These are phyloP conservation scores for Keqinozyma sinolaborantium DNA, from an alignment of 1,139 yeast genomes.

Conservation along the genomic window DNA sequence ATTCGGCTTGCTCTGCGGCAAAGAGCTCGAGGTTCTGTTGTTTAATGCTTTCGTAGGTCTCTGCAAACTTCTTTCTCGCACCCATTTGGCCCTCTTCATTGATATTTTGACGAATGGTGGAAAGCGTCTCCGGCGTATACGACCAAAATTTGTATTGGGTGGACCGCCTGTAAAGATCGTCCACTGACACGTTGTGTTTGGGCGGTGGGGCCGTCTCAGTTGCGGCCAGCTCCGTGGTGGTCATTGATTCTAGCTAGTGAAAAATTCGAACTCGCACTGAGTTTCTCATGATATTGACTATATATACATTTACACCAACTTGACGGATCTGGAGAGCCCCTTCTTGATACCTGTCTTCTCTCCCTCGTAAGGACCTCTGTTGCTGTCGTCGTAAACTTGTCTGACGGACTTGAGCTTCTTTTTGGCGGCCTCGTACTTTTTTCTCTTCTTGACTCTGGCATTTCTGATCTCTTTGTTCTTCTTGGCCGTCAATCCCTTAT, in stretches of 20 bases:
- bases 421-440: conserved; percentile 91
- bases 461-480: conserved; percentile 93
- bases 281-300: conserved; percentile 1
- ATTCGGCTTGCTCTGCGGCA: conserved; percentile 26
- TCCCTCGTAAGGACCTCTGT: conserved; percentile 84
- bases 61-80: conserved; percentile 36
- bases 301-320: conserved; percentile 42
- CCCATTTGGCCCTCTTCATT: conserved; percentile 49
- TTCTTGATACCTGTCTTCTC: conserved; percentile 97
- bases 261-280: too few relatives aligned
- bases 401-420: conserved; percentile 90
- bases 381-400: conserved; percentile 72
- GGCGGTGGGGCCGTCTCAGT: conserved; percentile 3
- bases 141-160: conserved; percentile 89
- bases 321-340: conserved; percentile 82
- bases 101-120: conserved; percentile 39
- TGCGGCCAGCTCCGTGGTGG: conserved; percentile 1
- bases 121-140: conserved; percentile 57
- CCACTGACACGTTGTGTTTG: conserved; percentile 45
- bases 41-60: conserved; percentile 22
- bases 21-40: conserved; percentile 26
- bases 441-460: conserved; percentile 97
- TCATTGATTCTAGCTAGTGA: too few relatives aligned
- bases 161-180: conserved; percentile 83
- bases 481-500: conserved; percentile 91